phyloP scores from a whole-genome alignment of 306 rosid genomes.

The Vicia sativa region DNA sequence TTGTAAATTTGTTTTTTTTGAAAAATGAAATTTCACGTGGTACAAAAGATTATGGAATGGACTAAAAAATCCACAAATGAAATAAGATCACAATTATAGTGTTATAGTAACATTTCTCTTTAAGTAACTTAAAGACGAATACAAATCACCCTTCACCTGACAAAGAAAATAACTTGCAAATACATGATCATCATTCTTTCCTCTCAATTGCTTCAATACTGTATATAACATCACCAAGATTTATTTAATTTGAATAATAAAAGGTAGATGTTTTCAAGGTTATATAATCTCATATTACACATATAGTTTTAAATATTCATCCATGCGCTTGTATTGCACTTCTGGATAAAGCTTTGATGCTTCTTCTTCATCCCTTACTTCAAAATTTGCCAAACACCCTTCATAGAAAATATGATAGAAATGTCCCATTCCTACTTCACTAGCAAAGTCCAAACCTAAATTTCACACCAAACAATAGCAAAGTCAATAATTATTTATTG shows the following conservation, averaged over 20 bases:
- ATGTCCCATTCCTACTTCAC: slow-evolving; percentile 68
- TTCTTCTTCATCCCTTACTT: slow-evolving; percentile 72
- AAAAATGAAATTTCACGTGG: background rate
- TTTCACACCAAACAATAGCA: slow-evolving; percentile 7
- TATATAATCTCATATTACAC: slow-evolving; percentile 21
- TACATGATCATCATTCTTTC: background rate
- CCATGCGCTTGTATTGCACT: slow-evolving; percentile 72
- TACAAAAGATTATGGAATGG: no score
- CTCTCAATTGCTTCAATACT: background rate
- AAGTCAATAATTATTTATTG: background rate
- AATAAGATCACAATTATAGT: slow-evolving; percentile 1
- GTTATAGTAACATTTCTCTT: no score
- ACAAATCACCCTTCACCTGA: background rate
- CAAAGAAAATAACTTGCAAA: background rate
- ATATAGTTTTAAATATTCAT: slow-evolving; percentile 54
- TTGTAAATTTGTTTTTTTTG: background rate
- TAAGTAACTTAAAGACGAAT: no score
- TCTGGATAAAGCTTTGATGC: slow-evolving; percentile 89
- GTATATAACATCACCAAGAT: background rate
- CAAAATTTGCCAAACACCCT: slow-evolving; percentile 75
- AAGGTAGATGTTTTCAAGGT: background rate
- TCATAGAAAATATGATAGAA: slow-evolving; percentile 77
- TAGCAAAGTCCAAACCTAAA: slow-evolving; percentile 25
- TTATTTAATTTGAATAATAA: background rate
- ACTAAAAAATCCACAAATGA: no score